Conservation (phyloP, 139 green algal species). For the Chlorella sp. region DNA sequence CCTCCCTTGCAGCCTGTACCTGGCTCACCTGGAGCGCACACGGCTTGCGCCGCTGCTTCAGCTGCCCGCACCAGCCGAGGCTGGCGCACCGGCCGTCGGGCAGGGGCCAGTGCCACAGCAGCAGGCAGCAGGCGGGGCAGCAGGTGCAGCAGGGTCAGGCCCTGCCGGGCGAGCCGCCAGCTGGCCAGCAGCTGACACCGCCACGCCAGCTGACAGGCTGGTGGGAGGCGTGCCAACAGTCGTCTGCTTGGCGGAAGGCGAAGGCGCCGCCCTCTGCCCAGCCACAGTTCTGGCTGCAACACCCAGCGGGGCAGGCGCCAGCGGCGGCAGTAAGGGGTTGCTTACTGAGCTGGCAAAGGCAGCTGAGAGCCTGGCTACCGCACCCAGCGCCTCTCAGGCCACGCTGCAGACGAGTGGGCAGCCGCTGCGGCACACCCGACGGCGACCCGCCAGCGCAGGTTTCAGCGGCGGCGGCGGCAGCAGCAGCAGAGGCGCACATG, state of each 20-base stretch:
- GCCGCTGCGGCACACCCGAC: not conserved
- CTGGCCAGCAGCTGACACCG: not conserved
- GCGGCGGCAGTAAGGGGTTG: not conserved
- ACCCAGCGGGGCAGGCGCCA: not conserved
- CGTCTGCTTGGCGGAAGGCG: not conserved
- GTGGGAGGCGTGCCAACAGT: not conserved
- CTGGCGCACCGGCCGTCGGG: not conserved
- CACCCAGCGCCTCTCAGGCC: not conserved
- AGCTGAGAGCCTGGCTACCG: slow-evolving; percentile 8
- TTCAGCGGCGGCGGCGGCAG: not conserved
- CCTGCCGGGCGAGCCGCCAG: too few relatives aligned
- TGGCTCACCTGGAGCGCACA: slow-evolving; percentile 79
- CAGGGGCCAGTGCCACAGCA: not conserved
- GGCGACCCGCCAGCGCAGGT: not conserved
- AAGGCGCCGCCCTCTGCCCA: not conserved
- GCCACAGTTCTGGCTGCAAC: not conserved
- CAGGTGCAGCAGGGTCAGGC: slow-evolving; percentile 6
- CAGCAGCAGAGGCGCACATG: not conserved
- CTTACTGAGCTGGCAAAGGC: slow-evolving; percentile 11
- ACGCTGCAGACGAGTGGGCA: not conserved
- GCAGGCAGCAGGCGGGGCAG: not conserved
- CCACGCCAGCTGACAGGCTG: not conserved
- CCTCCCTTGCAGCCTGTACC: slow-evolving; percentile 77
- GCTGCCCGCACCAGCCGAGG: not conserved
- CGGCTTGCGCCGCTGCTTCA: slow-evolving; percentile 62